These are phyloP conservation scores for Malassezia dermatis DNA, from an alignment of 1,284 basidiomycete genomes.

Conservation along the genomic window DNA sequence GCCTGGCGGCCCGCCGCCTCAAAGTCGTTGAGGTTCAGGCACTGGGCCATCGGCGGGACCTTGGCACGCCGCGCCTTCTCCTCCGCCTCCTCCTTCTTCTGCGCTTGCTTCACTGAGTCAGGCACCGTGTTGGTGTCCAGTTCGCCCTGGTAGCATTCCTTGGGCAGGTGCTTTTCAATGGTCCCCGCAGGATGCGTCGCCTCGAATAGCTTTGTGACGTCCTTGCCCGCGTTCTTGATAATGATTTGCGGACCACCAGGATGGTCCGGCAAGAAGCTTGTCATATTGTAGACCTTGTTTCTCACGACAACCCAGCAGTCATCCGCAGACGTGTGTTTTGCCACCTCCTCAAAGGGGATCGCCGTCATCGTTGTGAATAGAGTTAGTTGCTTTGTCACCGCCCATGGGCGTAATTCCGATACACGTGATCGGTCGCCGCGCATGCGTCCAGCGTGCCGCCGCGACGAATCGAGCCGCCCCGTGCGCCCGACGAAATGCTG, in stretches of 20 bases:
- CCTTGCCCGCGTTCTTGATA: conserved; percentile 65
- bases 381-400: background rate
- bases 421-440: background rate
- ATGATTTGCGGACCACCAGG: conserved; percentile 71
- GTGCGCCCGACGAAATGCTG: conserved; percentile 26
- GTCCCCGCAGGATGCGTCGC: conserved; percentile 45
- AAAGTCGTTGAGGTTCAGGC: conserved; percentile 81
- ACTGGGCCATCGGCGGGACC: conserved; percentile 61
- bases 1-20: conserved; percentile 52
- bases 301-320: conserved; percentile 53
- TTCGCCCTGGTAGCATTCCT: conserved; percentile 39
- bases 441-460: background rate
- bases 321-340: conserved; percentile 55
- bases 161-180: conserved; percentile 39
- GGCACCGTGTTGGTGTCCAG: conserved; percentile 32
- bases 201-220: conserved; percentile 53
- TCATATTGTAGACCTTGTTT: conserved; percentile 56
- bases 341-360: conserved; percentile 25
- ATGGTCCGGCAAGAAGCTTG: conserved; percentile 66
- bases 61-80: conserved; percentile 12
- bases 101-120: conserved; percentile 19
- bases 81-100: conserved; percentile 20
- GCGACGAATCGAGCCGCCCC: background rate
- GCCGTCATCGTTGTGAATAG: conserved; percentile 16
- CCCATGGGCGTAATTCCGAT: background rate